Conservation (phyloP, 192 early-diverging fungal species). For the Entophlyctis luteolus region DNA sequence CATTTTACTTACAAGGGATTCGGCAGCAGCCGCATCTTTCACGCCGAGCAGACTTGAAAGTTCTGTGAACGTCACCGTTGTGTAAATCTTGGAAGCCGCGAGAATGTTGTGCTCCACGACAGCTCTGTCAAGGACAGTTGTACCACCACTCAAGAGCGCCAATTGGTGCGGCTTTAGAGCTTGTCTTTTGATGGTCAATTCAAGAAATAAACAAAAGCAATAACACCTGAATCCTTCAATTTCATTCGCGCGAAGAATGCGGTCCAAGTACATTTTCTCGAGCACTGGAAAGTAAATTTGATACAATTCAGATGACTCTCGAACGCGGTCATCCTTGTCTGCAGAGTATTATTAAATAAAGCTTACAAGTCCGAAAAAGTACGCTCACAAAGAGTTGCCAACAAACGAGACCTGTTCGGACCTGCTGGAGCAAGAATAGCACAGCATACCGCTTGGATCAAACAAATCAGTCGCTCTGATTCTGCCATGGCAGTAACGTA, state of each 20-base stretch:
- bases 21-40: constrained; percentile 58
- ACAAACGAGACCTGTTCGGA: constrained; percentile 76
- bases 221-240: constrained; percentile 83
- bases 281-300: constrained; percentile 53
- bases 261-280: constrained; percentile 92
- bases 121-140: constrained; percentile 82
- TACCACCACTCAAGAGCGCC: constrained; percentile 65
- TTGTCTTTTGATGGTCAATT: too few species aligned
- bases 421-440: constrained; percentile 88
- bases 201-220: too few species aligned
- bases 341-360: not conserved
- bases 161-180: constrained; percentile 75
- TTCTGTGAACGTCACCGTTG: constrained; percentile 86
- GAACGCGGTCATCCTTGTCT: constrained; percentile 84
- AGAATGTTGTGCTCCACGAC: constrained; percentile 93
- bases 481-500: constrained; percentile 63
- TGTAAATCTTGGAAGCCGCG: constrained; percentile 84
- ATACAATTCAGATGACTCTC: constrained; percentile 59
- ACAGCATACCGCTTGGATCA: constrained; percentile 75
- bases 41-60: constrained; percentile 75
- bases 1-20: constrained; percentile 80
- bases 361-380: not conserved
- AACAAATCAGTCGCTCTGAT: constrained; percentile 50
- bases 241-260: constrained; percentile 73
- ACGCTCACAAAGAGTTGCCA: constrained; percentile 67